Percentiles rank a stretch among this genome's conserved stretches.
These are phyloP conservation scores for Melampsora larici-populina DNA, from an alignment of 1,284 basidiomycete genomes.

Conservation along the genomic window DNA sequence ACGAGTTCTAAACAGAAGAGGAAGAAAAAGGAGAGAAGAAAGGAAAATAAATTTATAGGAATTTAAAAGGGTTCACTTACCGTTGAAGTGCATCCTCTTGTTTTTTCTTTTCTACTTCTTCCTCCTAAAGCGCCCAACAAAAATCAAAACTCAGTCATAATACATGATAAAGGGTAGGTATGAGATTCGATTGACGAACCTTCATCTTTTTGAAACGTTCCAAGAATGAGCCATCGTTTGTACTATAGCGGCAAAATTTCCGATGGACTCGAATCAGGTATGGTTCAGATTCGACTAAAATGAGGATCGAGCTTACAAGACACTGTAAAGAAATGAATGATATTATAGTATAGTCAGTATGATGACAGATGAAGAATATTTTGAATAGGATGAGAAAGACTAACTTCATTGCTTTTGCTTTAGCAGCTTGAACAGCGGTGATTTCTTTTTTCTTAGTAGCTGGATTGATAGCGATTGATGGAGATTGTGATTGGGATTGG, in stretches of 20 bases:
- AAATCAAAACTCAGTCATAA: background rate
- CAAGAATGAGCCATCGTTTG: slow-evolving; percentile 38
- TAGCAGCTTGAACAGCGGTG: slow-evolving; percentile 36
- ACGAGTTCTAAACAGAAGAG: too few species aligned
- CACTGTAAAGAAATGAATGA: slow-evolving; percentile 5
- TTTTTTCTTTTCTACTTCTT: slow-evolving; percentile 42
- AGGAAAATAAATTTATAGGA: background rate
- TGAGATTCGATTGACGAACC: too few species aligned
- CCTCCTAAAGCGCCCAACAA: slow-evolving; percentile 12
- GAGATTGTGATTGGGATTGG: slow-evolving; percentile 4
- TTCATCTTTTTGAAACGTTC: slow-evolving; percentile 43
- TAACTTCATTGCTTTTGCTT: slow-evolving; percentile 41
- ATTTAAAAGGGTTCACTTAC: background rate
- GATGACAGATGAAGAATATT: background rate
- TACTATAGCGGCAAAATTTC: background rate
- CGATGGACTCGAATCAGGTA: background rate
- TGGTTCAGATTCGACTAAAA: background rate
- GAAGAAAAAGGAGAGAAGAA: background rate
- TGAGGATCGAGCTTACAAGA: slow-evolving; percentile 17
- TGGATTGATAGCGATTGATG: slow-evolving; percentile 31
- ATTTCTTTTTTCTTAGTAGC: slow-evolving; percentile 39
- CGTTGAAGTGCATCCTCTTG: slow-evolving; percentile 36
- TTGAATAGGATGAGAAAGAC: background rate
- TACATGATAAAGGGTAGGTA: too few species aligned
- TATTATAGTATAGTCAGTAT: background rate